phyloP scores from a whole-genome alignment of 768 basidiomycete genomes.

The Mycena sanguinolenta region DNA sequence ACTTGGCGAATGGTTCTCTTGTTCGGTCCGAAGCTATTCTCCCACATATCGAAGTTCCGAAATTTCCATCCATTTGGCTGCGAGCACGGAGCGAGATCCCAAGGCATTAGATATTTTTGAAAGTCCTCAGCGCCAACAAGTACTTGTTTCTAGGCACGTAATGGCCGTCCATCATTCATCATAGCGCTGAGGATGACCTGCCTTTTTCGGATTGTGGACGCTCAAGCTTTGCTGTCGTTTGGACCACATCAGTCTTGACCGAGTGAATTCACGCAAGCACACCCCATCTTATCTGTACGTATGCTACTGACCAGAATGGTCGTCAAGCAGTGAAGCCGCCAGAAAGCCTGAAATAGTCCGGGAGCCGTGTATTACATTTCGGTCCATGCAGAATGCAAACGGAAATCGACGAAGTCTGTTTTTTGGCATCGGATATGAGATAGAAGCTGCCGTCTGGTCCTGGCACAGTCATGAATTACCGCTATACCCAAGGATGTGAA shows the following conservation, averaged over 20 bases:
- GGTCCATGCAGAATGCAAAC: too few relatives aligned
- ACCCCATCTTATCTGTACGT: neutral
- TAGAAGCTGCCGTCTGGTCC: neutral
- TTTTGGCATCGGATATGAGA: neutral
- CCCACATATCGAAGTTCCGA: too few relatives aligned
- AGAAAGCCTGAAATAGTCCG: too few relatives aligned
- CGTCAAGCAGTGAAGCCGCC: too few relatives aligned
- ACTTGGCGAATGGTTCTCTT: too few relatives aligned
- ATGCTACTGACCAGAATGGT: neutral
- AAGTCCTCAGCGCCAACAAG: neutral
- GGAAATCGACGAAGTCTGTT: too few relatives aligned
- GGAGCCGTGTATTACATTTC: too few relatives aligned
- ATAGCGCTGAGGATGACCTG: neutral
- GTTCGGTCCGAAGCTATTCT: too few relatives aligned
- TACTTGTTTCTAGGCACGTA: neutral
- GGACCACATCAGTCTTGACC: neutral
- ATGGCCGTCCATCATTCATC: neutral
- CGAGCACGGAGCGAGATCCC: neutral
- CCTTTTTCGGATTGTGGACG: slow-evolving; percentile 12
- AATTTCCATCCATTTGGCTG: too few relatives aligned
- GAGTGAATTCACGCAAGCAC: too few relatives aligned
- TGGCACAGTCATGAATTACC: neutral
- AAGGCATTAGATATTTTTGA: neutral
- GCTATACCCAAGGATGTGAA: neutral
- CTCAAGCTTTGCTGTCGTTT: neutral